These are phyloP conservation scores for Phytophthora ramorum DNA, from an alignment of 352 stramenopile genomes.

Conservation along the genomic window DNA sequence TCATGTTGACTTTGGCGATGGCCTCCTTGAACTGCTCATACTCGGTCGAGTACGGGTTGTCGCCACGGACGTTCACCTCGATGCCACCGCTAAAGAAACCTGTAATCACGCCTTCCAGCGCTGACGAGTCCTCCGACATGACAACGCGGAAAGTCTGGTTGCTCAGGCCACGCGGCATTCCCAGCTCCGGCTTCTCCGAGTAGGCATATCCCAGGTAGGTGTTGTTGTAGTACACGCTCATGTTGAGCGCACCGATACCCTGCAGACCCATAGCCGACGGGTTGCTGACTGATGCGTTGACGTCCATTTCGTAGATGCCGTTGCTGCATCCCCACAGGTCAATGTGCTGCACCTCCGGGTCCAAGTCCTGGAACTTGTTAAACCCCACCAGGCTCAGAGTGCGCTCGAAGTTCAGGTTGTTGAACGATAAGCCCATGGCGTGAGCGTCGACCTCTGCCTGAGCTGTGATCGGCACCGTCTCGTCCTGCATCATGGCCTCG, in stretches of 20 bases:
- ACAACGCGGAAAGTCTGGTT: constrained; percentile 55
- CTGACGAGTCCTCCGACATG: constrained; percentile 41
- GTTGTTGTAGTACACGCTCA: constrained; percentile 67
- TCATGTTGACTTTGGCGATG: constrained; percentile 56
- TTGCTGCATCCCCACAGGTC: constrained; percentile 44
- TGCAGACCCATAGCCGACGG: constrained; percentile 53
- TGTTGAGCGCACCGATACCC: constrained; percentile 67
- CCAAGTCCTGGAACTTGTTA: constrained; percentile 51
- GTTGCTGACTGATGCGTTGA: constrained; percentile 68
- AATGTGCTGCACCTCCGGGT: constrained; percentile 56
- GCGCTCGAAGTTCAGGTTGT: constrained; percentile 57
- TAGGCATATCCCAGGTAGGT: constrained; percentile 67
- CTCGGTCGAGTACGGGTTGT: constrained; percentile 51
- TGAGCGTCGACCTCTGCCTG: constrained; percentile 45
- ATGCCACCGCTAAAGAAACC: constrained; percentile 43
- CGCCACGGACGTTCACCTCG: constrained; percentile 54
- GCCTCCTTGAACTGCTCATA: constrained; percentile 43
- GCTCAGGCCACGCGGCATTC: constrained; percentile 50
- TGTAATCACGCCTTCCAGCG: constrained; percentile 44
- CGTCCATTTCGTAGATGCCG: constrained; percentile 50
- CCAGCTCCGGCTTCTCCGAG: constrained; percentile 48
- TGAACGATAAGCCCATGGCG: constrained; percentile 49
- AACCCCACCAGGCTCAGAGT: constrained; percentile 52
- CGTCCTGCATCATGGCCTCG: constrained; percentile 41
- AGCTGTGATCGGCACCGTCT: constrained; percentile 46